Evolutionary conservation across 2,329 filamentous ascomycete genomes (phyloP).

Genomic region (Davidsoniella virescens): DNA sequence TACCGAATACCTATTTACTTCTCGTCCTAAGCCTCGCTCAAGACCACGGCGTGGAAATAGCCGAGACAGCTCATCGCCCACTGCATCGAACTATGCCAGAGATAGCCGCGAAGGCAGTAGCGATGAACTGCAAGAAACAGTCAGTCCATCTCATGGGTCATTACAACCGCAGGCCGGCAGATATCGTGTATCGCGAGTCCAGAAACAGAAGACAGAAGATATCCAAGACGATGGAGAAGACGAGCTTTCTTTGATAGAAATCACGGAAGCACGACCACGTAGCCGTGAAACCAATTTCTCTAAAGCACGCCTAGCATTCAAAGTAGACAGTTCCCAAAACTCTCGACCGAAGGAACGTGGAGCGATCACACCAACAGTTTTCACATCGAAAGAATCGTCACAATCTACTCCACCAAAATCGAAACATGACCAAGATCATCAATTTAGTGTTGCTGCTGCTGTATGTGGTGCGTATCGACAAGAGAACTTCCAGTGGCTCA

Average conservation of each 20-base stretch:
- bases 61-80: too few relatives aligned
- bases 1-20: background rate
- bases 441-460: slow-evolving; percentile 3
- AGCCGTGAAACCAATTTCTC: background rate
- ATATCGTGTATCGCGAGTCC: too few relatives aligned
- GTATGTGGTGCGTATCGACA: slow-evolving; percentile 4
- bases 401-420: background rate
- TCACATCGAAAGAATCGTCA: background rate
- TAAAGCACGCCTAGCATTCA: background rate
- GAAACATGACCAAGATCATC: background rate
- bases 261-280: background rate
- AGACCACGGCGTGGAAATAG: too few relatives aligned
- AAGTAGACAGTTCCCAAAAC: too few relatives aligned
- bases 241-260: slow-evolving; percentile 2
- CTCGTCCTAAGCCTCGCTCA: too few relatives aligned
- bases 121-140: background rate
- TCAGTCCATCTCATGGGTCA: background rate
- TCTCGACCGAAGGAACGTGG: background rate
- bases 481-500: slow-evolving; percentile 8
- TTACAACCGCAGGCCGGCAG: too few relatives aligned
- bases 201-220: background rate
- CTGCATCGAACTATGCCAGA: too few relatives aligned
- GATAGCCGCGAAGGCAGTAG: background rate
- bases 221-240: background rate
- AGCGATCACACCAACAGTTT: background rate